A percentile compares a stretch with the other conserved stretches of the same genome.
Evolutionary conservation across 1,284 basidiomycete species (phyloP).

Genomic region (Coriolopsis trogii): DNA sequence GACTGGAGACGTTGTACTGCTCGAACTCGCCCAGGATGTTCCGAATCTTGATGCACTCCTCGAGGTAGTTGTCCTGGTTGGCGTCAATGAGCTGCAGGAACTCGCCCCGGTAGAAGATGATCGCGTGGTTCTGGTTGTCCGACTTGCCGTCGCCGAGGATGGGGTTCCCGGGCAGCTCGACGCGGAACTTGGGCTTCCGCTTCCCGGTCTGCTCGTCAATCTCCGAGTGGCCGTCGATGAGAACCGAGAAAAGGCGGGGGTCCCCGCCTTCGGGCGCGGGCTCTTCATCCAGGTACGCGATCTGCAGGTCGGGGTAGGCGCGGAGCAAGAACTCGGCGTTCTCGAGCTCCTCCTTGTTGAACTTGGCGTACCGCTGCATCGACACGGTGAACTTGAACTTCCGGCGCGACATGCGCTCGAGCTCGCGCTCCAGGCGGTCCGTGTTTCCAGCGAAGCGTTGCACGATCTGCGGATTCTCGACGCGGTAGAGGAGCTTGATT

Average conservation of each 20-base stretch:
- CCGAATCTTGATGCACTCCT: conserved; percentile 99
- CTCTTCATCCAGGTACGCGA: conserved; percentile 98
- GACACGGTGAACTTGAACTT: conserved; percentile 99
- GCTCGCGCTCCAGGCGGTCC: conserved; percentile 93
- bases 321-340: conserved; percentile 98
- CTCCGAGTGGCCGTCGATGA: conserved; percentile 98
- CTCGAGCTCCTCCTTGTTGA: conserved; percentile 99
- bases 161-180: conserved; percentile 99
- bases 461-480: conserved; percentile 99
- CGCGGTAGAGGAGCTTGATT: conserved; percentile 98
- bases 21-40: conserved; percentile 98
- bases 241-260: conserved; percentile 87
- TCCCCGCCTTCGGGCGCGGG: conserved; percentile 88
- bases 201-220: conserved; percentile 88
- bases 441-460: conserved; percentile 97
- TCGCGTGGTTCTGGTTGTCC: conserved; percentile 99
- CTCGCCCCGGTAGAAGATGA: conserved; percentile 98
- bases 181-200: conserved; percentile 95
- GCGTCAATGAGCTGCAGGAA: conserved; percentile 99
- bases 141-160: conserved; percentile 99
- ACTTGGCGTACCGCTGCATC: conserved; percentile 99
- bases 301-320: conserved; percentile 98
- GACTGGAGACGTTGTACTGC: conserved; percentile 87
- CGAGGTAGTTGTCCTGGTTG: conserved; percentile 99
- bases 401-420: conserved; percentile 95